Evolutionary conservation across 2,329 filamentous ascomycete species (phyloP).

Genomic region (Colletotrichum sp.): DNA sequence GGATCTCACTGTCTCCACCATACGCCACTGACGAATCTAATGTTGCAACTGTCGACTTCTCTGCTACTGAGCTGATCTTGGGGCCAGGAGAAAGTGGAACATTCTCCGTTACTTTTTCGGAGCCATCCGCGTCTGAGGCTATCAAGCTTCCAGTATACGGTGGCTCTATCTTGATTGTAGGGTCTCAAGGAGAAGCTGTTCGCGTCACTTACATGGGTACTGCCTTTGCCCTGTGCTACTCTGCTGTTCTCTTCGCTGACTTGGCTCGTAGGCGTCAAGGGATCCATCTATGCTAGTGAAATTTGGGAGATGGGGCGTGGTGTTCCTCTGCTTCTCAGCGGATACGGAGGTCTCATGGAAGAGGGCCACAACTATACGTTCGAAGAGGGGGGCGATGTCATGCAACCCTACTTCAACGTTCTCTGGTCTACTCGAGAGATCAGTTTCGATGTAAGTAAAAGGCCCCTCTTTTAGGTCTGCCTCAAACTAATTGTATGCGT

Average conservation of each 20-base stretch:
- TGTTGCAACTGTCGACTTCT: background rate
- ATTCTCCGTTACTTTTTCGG: background rate
- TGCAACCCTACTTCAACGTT: conserved; percentile 23
- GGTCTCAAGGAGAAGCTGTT: background rate
- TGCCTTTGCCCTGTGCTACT: background rate
- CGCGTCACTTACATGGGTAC: conserved; percentile 11
- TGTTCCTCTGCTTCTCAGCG: conserved; percentile 17
- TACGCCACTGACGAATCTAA: background rate
- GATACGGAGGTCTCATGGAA: conserved; percentile 12
- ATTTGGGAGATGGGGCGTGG: conserved; percentile 23
- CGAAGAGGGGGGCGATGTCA: conserved; percentile 7
- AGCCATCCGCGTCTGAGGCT: background rate
- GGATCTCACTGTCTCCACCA: background rate
- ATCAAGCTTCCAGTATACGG: background rate
- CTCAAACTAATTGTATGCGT: background rate
- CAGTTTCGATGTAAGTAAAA: conserved; percentile 10
- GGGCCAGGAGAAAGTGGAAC: background rate
- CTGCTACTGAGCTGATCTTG: background rate
- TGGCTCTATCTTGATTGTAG: background rate
- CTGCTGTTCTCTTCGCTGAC: no score
- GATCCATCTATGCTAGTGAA: conserved; percentile 15
- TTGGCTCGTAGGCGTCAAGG: conserved; percentile 21
- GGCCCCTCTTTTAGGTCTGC: background rate
- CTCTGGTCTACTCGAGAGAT: conserved; percentile 20
- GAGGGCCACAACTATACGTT: conserved; percentile 22